Percentiles rank a stretch among this genome's conserved stretches.
These are phyloP conservation scores for Apophysomyces variabilis DNA, from an alignment of 371 early-diverging fungal species.

Conservation along the genomic window DNA sequence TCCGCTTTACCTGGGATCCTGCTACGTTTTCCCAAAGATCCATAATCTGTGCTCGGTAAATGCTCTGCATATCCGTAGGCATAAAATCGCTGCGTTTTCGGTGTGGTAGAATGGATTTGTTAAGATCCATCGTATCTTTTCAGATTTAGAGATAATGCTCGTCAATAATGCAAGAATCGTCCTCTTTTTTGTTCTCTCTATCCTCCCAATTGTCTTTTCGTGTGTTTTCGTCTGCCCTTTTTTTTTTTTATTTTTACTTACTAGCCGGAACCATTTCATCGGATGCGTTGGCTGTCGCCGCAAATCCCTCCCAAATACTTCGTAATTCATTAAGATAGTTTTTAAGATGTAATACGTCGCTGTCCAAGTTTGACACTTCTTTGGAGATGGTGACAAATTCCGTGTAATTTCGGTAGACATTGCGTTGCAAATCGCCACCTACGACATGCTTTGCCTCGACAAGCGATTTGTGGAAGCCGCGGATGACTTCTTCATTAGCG, in stretches of 20 bases:
- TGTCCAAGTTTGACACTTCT: slow-evolving; percentile 85
- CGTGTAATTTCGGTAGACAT: slow-evolving; percentile 91
- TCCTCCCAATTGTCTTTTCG: no score
- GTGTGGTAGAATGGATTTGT: slow-evolving; percentile 28
- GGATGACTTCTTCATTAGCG: slow-evolving; percentile 68
- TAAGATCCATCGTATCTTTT: not conserved
- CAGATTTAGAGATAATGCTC: no score
- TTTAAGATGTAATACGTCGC: slow-evolving; percentile 73
- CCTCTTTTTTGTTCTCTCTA: no score
- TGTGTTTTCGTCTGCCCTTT: not conserved
- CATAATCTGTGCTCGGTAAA: slow-evolving; percentile 67
- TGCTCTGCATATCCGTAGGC: slow-evolving; percentile 59
- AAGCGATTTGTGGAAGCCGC: slow-evolving; percentile 62
- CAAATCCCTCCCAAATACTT: slow-evolving; percentile 63
- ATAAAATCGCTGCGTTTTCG: slow-evolving; percentile 47
- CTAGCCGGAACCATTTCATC: slow-evolving; percentile 18
- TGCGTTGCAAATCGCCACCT: slow-evolving; percentile 83
- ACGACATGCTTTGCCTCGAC: slow-evolving; percentile 79
- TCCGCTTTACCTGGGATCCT: slow-evolving; percentile 66
- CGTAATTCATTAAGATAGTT: slow-evolving; percentile 72
- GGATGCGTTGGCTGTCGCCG: slow-evolving; percentile 49
- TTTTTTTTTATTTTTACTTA: not conserved
- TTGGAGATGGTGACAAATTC: slow-evolving; percentile 95
- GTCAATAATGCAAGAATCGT: no score
- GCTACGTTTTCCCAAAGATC: slow-evolving; percentile 79